These are phyloP conservation scores for Pseudogymnoascus sp. DNA, from an alignment of 2,329 filamentous ascomycete genomes.

Conservation along the genomic window DNA sequence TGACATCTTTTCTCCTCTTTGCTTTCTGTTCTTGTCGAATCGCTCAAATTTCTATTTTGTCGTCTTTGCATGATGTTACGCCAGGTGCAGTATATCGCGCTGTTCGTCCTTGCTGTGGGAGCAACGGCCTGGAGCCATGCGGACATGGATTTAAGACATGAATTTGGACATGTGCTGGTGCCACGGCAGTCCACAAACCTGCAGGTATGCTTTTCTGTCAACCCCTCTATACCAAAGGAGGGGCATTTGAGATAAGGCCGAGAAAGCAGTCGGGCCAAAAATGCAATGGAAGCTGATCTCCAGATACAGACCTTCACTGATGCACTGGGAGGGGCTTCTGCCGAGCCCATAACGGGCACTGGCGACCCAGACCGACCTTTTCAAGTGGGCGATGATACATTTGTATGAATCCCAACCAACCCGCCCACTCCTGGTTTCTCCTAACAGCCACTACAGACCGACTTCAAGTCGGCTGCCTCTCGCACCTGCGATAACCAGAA, in stretches of 20 bases:
- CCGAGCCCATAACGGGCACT: slow-evolving; percentile 33
- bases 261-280: background rate
- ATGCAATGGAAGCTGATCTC: background rate
- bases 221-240: background rate
- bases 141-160: slow-evolving; percentile 2
- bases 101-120: background rate
- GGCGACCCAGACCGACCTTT: slow-evolving; percentile 35
- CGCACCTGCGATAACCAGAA: slow-evolving; percentile 42
- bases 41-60: background rate
- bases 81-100: slow-evolving; percentile 1
- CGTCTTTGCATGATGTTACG: background rate
- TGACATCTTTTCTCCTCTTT: background rate
- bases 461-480: slow-evolving; percentile 35
- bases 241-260: background rate
- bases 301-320: slow-evolving; percentile 35
- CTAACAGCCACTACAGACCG: slow-evolving; percentile 26
- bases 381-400: slow-evolving; percentile 37
- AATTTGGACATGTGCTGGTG: background rate
- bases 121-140: slow-evolving; percentile 6
- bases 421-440: background rate
- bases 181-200: background rate
- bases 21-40: background rate
- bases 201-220: background rate
- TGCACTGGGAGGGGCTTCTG: slow-evolving; percentile 32
- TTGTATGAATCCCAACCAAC: slow-evolving; percentile 26